Evolutionary conservation across 2,329 filamentous ascomycete species (phyloP).

Genomic region (Metarhizium anisopliae): DNA sequence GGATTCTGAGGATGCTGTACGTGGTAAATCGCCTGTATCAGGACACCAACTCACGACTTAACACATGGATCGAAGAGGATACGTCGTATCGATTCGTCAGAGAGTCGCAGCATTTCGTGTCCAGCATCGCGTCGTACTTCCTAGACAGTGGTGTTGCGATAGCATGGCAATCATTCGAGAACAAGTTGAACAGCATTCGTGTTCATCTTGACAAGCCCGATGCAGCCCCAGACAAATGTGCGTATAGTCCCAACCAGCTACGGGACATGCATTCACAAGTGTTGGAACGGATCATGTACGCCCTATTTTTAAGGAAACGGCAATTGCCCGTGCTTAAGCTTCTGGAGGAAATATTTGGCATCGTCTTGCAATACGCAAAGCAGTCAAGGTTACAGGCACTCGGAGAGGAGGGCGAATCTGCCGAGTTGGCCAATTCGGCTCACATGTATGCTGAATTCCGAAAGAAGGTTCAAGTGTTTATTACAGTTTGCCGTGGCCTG

Average conservation of each 20-base stretch:
- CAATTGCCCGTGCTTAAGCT: conserved; percentile 65
- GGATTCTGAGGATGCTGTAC: conserved; percentile 69
- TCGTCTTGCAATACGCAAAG: conserved; percentile 64
- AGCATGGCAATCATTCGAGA: conserved; percentile 64
- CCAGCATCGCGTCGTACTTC: conserved; percentile 65
- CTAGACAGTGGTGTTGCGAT: conserved; percentile 67
- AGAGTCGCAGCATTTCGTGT: conserved; percentile 74
- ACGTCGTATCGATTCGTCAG: conserved; percentile 53
- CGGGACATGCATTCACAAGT: conserved; percentile 62
- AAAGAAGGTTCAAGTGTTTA: conserved; percentile 65
- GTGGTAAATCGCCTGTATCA: conserved; percentile 58
- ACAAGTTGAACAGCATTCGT: conserved; percentile 56
- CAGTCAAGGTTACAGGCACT: conserved; percentile 29
- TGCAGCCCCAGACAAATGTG: conserved; percentile 18
- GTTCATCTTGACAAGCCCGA: conserved; percentile 37
- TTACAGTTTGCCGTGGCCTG: conserved; percentile 60
- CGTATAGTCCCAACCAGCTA: conserved; percentile 53
- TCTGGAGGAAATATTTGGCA: conserved; percentile 66
- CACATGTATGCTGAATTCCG: conserved; percentile 56
- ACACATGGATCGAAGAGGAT: conserved; percentile 27
- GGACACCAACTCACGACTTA: conserved; percentile 37
- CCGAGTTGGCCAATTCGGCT: conserved; percentile 13
- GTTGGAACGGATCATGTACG: conserved; percentile 67
- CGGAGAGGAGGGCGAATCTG: conserved; percentile 16
- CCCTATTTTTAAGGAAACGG: conserved; percentile 63